Base-by-base conservation (phyloP, 108 stramenopile species). In the Cyclotella baltica region DNA sequence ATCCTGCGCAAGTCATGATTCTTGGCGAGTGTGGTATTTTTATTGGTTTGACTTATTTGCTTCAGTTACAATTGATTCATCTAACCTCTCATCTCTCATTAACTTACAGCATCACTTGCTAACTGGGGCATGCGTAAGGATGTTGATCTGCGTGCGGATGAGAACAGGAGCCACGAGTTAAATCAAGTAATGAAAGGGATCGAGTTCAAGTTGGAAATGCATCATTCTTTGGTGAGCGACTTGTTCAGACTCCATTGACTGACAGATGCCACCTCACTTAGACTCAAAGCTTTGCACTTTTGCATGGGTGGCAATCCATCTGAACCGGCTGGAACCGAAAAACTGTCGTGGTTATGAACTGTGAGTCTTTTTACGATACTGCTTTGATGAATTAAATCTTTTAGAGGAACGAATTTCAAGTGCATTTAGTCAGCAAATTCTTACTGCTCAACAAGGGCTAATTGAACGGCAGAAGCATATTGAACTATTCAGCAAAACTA, bases 381-480 rank as follows among this genome's bases (percentile, higher is more conserved):
- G 93, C 64, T 98, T 99, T 62, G 97, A 99, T 84, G 99, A 99
- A 70, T 99, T 99, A 85, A 99, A 99, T 87, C 93, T 98, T 25
- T 86, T 99, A 20, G 97, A 98, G 75, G 98, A 98, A 76, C 87
- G 96, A 59, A 99, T 98, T 66, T 86, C 99, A 27, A 93, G 91
- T 65, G 99, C 99, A 8, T 97, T 99, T 4, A 96, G 96, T 70
- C 97, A 98, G 80, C 99, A 98, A 80, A 96, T 99, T 72, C 79
- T 97, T 23, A 88, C 96, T 0, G 98, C 99, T 77, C 99, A 99
- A 85, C 83, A 88, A 46, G 98, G 97, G 18, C 83, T 98, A 19
- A 66, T 91, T 15, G 84, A 91, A 31, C 75, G 91, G 10, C 67
- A 88, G 70, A 72, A 86, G 18, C 76, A 87, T 30, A 92, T 96